A percentile compares a stretch with the other conserved stretches of the same genome.
Conservation (phyloP, 1,284 basidiomycete genomes). For the Phylloboletellus chloephorus region DNA sequence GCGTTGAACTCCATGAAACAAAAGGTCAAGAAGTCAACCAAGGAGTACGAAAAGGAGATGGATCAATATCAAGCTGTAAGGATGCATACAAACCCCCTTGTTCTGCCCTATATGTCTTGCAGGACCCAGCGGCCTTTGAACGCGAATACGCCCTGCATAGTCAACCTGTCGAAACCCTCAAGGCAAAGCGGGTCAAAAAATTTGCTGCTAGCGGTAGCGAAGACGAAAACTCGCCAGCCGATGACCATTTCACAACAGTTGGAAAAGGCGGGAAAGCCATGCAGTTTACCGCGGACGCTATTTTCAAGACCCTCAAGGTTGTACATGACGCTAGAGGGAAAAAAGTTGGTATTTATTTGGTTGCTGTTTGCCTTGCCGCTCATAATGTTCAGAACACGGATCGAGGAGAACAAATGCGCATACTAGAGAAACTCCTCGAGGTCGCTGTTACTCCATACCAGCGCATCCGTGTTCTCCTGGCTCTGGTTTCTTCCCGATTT, state of each 20-base stretch:
- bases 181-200: slow-evolving; percentile 43
- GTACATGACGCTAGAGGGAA: slow-evolving; percentile 95
- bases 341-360: slow-evolving; percentile 59
- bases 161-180: slow-evolving; percentile 44
- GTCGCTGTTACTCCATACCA: slow-evolving; percentile 89
- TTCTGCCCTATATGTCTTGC: slow-evolving; percentile 9
- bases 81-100: slow-evolving; percentile 4
- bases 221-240: slow-evolving; percentile 48
- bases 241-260: slow-evolving; percentile 82
- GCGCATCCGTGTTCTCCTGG: slow-evolving; percentile 89
- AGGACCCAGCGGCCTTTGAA: slow-evolving; percentile 90
- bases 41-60: slow-evolving; percentile 85
- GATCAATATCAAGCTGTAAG: slow-evolving; percentile 76
- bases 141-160: slow-evolving; percentile 58
- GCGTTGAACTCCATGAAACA: slow-evolving; percentile 97
- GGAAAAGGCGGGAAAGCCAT: slow-evolving; percentile 86
- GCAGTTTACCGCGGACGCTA: slow-evolving; percentile 81
- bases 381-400: slow-evolving; percentile 77
- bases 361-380: slow-evolving; percentile 1
- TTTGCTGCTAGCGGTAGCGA: slow-evolving; percentile 32
- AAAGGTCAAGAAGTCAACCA: slow-evolving; percentile 87
- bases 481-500: slow-evolving; percentile 91
- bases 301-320: slow-evolving; percentile 89
- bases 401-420: slow-evolving; percentile 89
- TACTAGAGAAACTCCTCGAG: slow-evolving; percentile 83